These are phyloP conservation scores for Vicia sativa DNA, from an alignment of 306 rosid genomes.

Conservation along the genomic window DNA sequence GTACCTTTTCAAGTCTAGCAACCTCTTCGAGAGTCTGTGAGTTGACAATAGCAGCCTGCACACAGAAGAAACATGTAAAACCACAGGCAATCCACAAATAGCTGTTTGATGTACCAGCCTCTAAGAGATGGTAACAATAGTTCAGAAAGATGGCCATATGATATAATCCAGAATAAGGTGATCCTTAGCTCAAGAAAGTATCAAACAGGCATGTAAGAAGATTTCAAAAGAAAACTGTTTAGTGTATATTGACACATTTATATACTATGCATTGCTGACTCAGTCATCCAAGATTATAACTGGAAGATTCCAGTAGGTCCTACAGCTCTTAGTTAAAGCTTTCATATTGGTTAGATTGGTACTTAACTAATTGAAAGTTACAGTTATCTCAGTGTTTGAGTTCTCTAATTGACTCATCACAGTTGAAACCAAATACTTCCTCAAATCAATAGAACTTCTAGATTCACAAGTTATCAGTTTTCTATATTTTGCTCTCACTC, in stretches of 20 bases:
- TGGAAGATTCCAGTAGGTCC: not conserved
- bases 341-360: not conserved
- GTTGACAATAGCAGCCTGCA: constrained; percentile 98
- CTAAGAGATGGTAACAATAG: not conserved
- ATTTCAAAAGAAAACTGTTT: constrained; percentile 9
- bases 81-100: constrained; percentile 13
- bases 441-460: not conserved
- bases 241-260: not conserved
- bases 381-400: not conserved
- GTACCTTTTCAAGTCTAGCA: constrained; percentile 97
- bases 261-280: constrained; percentile 4
- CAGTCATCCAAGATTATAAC: not conserved
- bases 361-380: not conserved
- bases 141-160: constrained; percentile 7
- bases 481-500: not conserved
- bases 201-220: constrained; percentile 5
- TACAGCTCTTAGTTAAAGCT: not conserved
- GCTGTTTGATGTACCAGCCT: constrained; percentile 14
- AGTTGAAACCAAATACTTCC: not conserved
- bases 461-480: not conserved
- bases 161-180: constrained; percentile 2
- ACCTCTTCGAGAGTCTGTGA: constrained; percentile 99
- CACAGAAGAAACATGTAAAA: constrained; percentile 33
- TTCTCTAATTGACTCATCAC: not conserved
- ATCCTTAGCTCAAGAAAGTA: constrained; percentile 11